Evolutionary conservation across 2,329 filamentous ascomycete species (phyloP), one percentile per base, ranked within the genome.

Genomic region (Colletotrichum abscissum): DNA sequence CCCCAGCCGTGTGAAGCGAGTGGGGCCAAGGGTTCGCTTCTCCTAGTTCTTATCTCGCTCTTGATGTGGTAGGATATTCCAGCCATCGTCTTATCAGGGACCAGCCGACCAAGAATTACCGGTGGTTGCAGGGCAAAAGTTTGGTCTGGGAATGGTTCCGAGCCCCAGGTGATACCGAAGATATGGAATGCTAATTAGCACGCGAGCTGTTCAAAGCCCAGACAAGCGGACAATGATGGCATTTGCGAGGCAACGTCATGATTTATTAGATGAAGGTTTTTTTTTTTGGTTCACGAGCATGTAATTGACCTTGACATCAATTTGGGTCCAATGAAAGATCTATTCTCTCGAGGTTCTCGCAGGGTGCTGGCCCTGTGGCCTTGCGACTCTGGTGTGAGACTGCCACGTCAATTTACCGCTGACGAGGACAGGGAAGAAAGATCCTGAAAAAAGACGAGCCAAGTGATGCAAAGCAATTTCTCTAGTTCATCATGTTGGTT

Each of bases 31-130:
- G 60, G 46, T 70, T 54, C 46, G 24, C n/a, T 9, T 52, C 57
- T 54, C 30, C 24, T 12, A 28, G 7, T 38, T 14, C 59, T 73
- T 73, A 73, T 70, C 70, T 73, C 28, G 46, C 49, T 30, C 55
- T 56, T 8, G 19, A 19, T 22, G 7, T 9, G 42, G 42, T 9
- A 9, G 42, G 54, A 42, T 54, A 54, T 73, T 63, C 46, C 5
- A 49, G n/a, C 12, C 54, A 56, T 65, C 42, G 12, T 57, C 67
- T 70, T 70, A 70, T 70, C 60, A 55, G 35, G 22, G 30, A n/a
- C 22, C 46, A 42, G 38, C 28, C 9, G 60, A 56, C 63, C 24
- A 67, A 33, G 30, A 42, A 26, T 42, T 67, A 57, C 28, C 26
- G 63, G 58, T 62, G 49, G 60, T 35, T 70, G 67, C 70, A 70